Base-by-base conservation (phyloP, 441 rosid species). In the Eruca vesicaria region DNA sequence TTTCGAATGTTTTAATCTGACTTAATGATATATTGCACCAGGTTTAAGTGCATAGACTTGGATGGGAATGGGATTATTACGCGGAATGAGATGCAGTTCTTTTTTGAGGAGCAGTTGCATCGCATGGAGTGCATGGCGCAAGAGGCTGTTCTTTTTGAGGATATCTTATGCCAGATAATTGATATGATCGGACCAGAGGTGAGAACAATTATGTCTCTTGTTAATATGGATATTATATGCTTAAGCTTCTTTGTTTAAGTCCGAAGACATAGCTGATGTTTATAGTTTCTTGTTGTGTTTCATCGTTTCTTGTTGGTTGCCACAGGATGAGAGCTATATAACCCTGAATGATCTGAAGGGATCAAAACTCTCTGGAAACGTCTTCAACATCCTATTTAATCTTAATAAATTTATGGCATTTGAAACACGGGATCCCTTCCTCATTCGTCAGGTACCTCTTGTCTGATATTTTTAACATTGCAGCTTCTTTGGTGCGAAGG, bases 41-140 rank as follows among this genome's bases (percentile, higher is more conserved):
- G 99, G 98, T 95, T 93, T 86, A 95, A 88, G 73, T 95, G 97
- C 84, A 79, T 89, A 76, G 98, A 95, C 87, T 86, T 95, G 89
- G 99, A 95, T 86, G 96, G 87, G 26, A 91, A 95, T 81, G 97
- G 97, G 80, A 75, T 92, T 78, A 35, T 92, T 65, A 91, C 98
- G 19, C 79, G 97, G 45, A 94, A 91, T 73, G 99, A 95, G 74
- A 87, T 95, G 94, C 99, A 92, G 61, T 91, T 89, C 86, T 95
- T 86, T 82, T 95, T 90, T 66, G 99, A 92, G 78, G 99, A 95
- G 84, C 98, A 95, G 83, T 83, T 95, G 82, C 99, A 91, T 85
- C 89, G 99, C 63, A 95, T 95, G 98, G 99, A 95, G 66, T 95
- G 99, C 86, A 88, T 95, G 98, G 97, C 96, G 4, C 99, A 95